phyloP scores from a whole-genome alignment of 495 filamentous ascomycete genomes.

The Xylaria cubensis region DNA sequence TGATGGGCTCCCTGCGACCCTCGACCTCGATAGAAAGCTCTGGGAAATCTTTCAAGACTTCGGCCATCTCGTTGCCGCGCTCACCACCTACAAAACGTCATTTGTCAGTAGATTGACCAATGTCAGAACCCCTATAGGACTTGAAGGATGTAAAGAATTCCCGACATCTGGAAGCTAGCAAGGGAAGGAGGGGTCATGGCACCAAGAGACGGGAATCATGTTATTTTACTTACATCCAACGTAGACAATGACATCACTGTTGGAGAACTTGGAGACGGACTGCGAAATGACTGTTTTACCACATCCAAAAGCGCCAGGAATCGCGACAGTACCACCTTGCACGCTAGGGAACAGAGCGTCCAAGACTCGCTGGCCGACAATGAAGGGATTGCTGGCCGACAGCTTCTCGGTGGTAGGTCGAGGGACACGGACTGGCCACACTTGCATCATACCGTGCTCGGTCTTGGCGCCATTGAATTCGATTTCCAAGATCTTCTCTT shows the following conservation, averaged over 20 bases:
- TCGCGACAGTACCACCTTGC: conserved; percentile 95
- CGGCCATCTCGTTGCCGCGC: conserved; percentile 99
- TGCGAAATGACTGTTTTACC: conserved; percentile 99
- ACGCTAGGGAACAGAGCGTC: conserved; percentile 98
- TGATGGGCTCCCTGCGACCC: conserved; percentile 96
- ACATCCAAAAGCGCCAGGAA: conserved; percentile 98
- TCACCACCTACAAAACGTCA: conserved; percentile 62
- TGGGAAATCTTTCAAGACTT: conserved; percentile 99
- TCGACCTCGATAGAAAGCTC: conserved; percentile 90
- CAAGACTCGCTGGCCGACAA: conserved; percentile 95
- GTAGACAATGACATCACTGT: conserved; percentile 98
- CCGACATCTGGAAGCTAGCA: background rate
- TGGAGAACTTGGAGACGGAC: conserved; percentile 98
- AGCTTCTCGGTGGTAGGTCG: conserved; percentile 90
- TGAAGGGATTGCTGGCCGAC: conserved; percentile 83
- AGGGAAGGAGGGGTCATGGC: conserved; percentile 1
- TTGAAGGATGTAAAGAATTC: background rate
- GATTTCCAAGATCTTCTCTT: conserved; percentile 91
- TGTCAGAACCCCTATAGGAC: background rate
- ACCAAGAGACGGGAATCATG: background rate
- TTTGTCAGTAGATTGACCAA: background rate
- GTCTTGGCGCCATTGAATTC: conserved; percentile 97
- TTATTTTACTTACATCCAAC: conserved; percentile 73
- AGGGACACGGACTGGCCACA: conserved; percentile 98
- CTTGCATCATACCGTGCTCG: conserved; percentile 96